These are phyloP conservation scores for Pelargonium australe DNA, from an alignment of 441 rosid species.

Conservation along the genomic window DNA sequence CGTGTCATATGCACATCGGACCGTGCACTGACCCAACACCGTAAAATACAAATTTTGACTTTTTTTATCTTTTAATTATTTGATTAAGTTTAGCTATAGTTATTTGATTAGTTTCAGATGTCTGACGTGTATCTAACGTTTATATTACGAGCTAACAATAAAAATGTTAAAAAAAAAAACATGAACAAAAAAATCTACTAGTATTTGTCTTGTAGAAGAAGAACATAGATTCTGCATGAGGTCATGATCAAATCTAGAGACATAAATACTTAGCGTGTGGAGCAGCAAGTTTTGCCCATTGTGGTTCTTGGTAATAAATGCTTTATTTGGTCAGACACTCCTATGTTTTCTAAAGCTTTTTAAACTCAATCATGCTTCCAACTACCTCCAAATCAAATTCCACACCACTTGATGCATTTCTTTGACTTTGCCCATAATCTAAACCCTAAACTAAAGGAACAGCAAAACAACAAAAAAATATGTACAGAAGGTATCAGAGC, in stretches of 20 bases:
- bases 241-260: constrained; percentile 54
- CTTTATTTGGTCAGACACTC: constrained; percentile 44
- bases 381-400: constrained; percentile 18
- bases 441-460: constrained; percentile 7
- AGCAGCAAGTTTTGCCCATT: not conserved
- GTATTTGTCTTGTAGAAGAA: constrained; percentile 34
- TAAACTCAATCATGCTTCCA: constrained; percentile 25
- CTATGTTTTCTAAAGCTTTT: constrained; percentile 23
- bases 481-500: not conserved
- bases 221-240: constrained; percentile 56
- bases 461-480: constrained; percentile 19
- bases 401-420: constrained; percentile 30
- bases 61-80: too few relatives aligned
- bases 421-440: constrained; percentile 26
- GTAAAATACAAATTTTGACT: too few relatives aligned
- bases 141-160: too few relatives aligned
- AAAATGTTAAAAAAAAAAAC: too few relatives aligned
- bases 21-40: too few relatives aligned
- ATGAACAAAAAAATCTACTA: not conserved
- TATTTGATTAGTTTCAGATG: too few relatives aligned
- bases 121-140: too few relatives aligned
- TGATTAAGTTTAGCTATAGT: too few relatives aligned
- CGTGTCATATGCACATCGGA: too few relatives aligned
- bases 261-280: constrained; percentile 67
- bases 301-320: constrained; percentile 36